phyloP scores from a whole-genome alignment of 176 grass and related monocot genomes.

The Thinopyrum elongatum region DNA sequence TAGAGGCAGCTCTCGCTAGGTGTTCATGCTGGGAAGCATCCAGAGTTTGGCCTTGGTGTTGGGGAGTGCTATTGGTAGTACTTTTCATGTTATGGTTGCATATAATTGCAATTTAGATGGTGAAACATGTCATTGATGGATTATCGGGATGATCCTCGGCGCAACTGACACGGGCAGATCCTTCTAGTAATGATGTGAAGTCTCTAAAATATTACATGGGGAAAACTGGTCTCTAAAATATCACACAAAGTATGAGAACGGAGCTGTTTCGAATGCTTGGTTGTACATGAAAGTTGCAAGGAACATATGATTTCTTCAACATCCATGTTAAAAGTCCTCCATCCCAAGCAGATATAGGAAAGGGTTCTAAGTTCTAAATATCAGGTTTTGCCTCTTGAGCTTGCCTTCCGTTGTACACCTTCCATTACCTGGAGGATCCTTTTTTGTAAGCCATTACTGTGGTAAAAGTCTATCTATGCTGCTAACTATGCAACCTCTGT shows the following conservation, averaged over 20 bases:
- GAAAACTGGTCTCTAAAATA: not conserved
- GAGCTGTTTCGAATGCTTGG: not conserved
- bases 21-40: not conserved
- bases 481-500: constrained; percentile 3
- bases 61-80: not conserved
- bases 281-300: not conserved
- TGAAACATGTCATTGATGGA: not conserved
- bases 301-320: not conserved
- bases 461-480: not conserved
- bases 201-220: not conserved
- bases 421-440: not conserved
- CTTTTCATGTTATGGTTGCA: not conserved
- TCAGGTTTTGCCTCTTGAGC: not conserved
- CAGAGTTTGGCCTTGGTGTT: not conserved
- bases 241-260: not conserved
- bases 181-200: not conserved
- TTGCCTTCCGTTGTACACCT: not conserved
- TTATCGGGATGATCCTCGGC: not conserved
- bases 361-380: not conserved
- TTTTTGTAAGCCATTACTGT: not conserved
- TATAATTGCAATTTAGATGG: not conserved
- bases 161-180: not conserved
- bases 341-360: not conserved
- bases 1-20: not conserved
- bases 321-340: not conserved